Conservation (phyloP, 306 rosid genomes). For the Quercus suber region DNA sequence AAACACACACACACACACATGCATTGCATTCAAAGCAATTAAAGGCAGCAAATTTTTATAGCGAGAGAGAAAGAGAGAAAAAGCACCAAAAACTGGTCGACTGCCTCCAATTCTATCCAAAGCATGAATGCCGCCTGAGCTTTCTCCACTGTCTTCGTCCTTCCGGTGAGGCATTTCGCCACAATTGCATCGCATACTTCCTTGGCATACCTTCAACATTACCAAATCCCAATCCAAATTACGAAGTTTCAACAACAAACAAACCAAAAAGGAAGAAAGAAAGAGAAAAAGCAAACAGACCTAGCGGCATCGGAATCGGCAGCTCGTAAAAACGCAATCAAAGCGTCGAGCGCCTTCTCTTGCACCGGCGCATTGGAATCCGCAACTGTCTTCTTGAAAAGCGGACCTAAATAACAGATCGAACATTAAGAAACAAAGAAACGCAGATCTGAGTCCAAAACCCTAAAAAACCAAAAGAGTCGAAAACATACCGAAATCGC, state of each 20-base stretch:
- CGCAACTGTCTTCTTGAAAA: constrained; percentile 78
- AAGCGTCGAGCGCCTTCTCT: constrained; percentile 95
- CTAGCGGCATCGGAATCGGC: constrained; percentile 96
- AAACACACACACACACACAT: too few relatives aligned
- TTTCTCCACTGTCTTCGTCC: constrained; percentile 98
- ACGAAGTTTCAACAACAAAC: neutral
- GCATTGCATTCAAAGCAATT: neutral
- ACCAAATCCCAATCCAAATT: constrained; percentile 21
- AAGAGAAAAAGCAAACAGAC: constrained; percentile 21
- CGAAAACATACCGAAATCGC: constrained; percentile 71
- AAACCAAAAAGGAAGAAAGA: neutral
- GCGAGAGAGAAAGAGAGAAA: constrained; percentile 4
- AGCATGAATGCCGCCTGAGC: constrained; percentile 93
- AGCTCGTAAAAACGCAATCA: constrained; percentile 87
- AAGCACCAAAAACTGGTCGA: constrained; percentile 87
- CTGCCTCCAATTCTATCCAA: constrained; percentile 98
- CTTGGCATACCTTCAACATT: constrained; percentile 60
- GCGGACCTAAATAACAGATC: constrained; percentile 60
- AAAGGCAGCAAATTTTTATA: neutral
- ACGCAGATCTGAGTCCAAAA: constrained; percentile 23
- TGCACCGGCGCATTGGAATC: constrained; percentile 98
- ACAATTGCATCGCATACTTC: constrained; percentile 89
- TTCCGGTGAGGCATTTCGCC: constrained; percentile 93
- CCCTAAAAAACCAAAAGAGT: constrained; percentile 26
- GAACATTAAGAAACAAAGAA: constrained; percentile 18